Base-by-base conservation (phyloP, 306 rosid species). In the Dalbergia cochinchinensis region DNA sequence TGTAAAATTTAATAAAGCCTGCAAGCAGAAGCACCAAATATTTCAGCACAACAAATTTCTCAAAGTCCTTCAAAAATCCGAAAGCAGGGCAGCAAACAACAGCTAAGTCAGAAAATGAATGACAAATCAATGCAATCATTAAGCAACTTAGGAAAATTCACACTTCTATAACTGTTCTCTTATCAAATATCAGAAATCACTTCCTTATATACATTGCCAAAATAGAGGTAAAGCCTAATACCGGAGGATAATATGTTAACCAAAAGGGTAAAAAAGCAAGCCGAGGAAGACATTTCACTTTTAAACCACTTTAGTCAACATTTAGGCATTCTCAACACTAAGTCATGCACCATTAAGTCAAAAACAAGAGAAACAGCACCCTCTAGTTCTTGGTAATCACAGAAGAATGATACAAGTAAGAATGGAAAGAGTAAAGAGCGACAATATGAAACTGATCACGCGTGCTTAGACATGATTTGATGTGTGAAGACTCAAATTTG, bases 1-100 rank as follows among this genome's bases (percentile, higher is more conserved):
- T 41, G 48, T n/a, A 3, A 77, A 65, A 80, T 77, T 16, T 41
- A 80, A 78, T 63, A 26, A 47, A 74, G 53, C 82, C 85, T 88
- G 88, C 63, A 88, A 85, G 22, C n/a, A 58, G 57, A 78, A 50
- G 66, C 65, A n/a, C 60, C n/a, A 78, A 64, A 42, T 82, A 77
- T 57, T 73, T 66, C 65, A 64, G 57, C 71, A 51, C 73, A 34
- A 68, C 33, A 84, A 41, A 76, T 48, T 57, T 61, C 41, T 45
- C 75, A 18, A 14, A 73, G 64, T 18, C 71, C 19, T 58, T 51
- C 11, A 47, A 26, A 26, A 39, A 18, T n/a, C 39, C 42, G 76
- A 19, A 44, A 62, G 42, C 69, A 79, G 16, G 65, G 20, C 59
- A 71, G 42, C 26, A 63, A 47, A 50, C 73, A 72, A 44, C 60